Conservation (phyloP, 2,329 filamentous ascomycete species). For the Boeremia exigua region DNA sequence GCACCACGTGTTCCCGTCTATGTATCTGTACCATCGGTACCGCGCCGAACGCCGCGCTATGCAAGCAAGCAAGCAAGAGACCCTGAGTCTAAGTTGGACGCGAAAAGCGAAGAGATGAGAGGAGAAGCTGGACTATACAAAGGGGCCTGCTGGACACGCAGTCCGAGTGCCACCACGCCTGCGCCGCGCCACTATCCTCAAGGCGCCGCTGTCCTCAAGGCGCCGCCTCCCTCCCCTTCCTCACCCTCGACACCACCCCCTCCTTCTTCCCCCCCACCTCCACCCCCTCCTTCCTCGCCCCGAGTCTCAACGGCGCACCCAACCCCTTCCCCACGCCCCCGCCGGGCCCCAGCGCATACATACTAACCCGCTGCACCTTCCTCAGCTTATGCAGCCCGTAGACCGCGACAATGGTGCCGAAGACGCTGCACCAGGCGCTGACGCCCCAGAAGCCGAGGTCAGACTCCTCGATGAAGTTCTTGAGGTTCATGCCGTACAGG, state of each 20-base stretch:
- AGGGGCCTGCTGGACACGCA: too few relatives aligned
- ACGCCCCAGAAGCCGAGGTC: slow-evolving; percentile 83
- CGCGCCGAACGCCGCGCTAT: not conserved
- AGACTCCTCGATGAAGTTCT: slow-evolving; percentile 97
- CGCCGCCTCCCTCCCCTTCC: too few relatives aligned
- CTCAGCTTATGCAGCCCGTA: slow-evolving; percentile 85
- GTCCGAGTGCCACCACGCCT: too few relatives aligned
- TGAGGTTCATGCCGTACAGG: slow-evolving; percentile 99
- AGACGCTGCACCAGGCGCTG: slow-evolving; percentile 70
- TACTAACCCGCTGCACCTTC: slow-evolving; percentile 85
- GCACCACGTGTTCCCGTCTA: too few relatives aligned
- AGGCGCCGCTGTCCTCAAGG: too few relatives aligned
- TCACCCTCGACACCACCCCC: slow-evolving; percentile 31
- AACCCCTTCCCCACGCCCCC: slow-evolving; percentile 20
- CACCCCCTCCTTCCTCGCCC: slow-evolving; percentile 27
- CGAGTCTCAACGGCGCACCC: slow-evolving; percentile 42
- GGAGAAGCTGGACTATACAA: too few relatives aligned
- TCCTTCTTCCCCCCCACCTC: slow-evolving; percentile 38
- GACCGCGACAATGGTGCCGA: slow-evolving; percentile 78
- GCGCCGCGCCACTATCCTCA: too few relatives aligned
- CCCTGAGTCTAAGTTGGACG: too few relatives aligned
- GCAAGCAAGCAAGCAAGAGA: not conserved
- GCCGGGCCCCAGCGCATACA: slow-evolving; percentile 65
- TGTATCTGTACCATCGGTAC: too few relatives aligned
- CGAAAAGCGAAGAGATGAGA: too few relatives aligned